Evolutionary conservation across 148 eudicot genomes (phyloP).

Genomic region (Salicornia ramosissima): DNA sequence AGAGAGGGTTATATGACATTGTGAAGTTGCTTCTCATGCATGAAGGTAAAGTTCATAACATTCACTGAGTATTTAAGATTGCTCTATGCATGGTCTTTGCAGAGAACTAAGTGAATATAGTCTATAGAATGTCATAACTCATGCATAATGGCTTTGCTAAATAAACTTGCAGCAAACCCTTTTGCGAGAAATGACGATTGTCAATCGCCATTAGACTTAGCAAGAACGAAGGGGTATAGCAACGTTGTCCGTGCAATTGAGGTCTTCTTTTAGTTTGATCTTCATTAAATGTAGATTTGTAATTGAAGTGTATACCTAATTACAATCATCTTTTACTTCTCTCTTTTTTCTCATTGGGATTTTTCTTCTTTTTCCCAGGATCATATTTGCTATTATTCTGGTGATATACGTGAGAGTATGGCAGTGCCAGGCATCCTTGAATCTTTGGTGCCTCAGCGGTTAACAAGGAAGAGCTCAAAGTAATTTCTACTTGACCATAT

Average conservation of each 20-base stretch:
- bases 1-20: slow-evolving; percentile 46
- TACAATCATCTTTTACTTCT: neutral
- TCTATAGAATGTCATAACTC: neutral
- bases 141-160: slow-evolving; percentile 7
- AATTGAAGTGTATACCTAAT: neutral
- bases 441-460: slow-evolving; percentile 43
- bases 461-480: slow-evolving; percentile 51
- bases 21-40: slow-evolving; percentile 48
- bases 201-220: slow-evolving; percentile 55
- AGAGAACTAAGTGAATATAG: neutral
- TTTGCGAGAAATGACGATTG: slow-evolving; percentile 50
- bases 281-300: neutral
- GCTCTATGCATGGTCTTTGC: neutral
- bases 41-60: slow-evolving; percentile 35
- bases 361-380: slow-evolving; percentile 22
- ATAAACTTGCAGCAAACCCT: slow-evolving; percentile 43
- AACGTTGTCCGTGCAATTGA: slow-evolving; percentile 55
- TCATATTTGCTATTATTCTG: slow-evolving; percentile 48
- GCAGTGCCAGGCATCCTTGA: slow-evolving; percentile 43
- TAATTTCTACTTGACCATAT: slow-evolving; percentile 14
- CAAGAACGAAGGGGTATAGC: slow-evolving; percentile 42
- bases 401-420: slow-evolving; percentile 41
- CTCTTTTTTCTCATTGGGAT: slow-evolving; percentile 6
- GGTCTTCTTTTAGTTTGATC: slow-evolving; percentile 27
- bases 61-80: neutral